Percentiles rank a stretch among this genome's conserved stretches.
phyloP scores from a whole-genome alignment of 257 asterid species.

The Verbena officinalis region DNA sequence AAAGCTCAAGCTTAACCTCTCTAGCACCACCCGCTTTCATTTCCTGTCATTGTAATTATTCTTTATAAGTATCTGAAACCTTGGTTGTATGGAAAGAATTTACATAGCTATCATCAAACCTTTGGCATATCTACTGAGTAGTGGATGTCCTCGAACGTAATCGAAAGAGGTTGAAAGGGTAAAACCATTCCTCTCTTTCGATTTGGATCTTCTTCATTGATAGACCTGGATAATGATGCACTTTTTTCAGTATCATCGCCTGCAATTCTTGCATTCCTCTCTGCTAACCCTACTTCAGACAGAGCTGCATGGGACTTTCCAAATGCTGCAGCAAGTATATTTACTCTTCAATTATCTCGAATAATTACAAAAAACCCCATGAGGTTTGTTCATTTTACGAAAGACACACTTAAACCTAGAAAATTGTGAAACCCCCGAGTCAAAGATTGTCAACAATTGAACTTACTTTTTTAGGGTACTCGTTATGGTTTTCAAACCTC shows the following conservation, averaged over 20 bases:
- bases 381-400: too few relatives aligned
- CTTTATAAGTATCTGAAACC: too few relatives aligned
- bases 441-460: too few relatives aligned
- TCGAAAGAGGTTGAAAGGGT: slow-evolving; percentile 77
- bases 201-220: slow-evolving; percentile 36
- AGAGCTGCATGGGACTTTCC: slow-evolving; percentile 67
- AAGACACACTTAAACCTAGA: too few relatives aligned
- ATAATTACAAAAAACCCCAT: too few relatives aligned
- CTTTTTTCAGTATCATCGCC: slow-evolving; percentile 36
- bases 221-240: slow-evolving; percentile 46
- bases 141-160: slow-evolving; percentile 66
- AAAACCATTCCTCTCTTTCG: slow-evolving; percentile 80
- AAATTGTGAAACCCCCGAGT: too few relatives aligned
- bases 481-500: too few relatives aligned
- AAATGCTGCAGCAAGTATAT: slow-evolving; percentile 54
- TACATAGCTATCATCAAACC: slow-evolving; percentile 36
- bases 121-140: slow-evolving; percentile 88
- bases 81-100: too few relatives aligned
- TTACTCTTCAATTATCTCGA: slow-evolving; percentile 8
- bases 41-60: too few relatives aligned
- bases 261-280: slow-evolving; percentile 45
- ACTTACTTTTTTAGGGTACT: too few relatives aligned
- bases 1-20: slow-evolving; percentile 59
- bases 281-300: slow-evolving; percentile 53
- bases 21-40: slow-evolving; percentile 64